Conservation (phyloP, 2,329 filamentous ascomycete species). For the Thielaviopsis populi region DNA sequence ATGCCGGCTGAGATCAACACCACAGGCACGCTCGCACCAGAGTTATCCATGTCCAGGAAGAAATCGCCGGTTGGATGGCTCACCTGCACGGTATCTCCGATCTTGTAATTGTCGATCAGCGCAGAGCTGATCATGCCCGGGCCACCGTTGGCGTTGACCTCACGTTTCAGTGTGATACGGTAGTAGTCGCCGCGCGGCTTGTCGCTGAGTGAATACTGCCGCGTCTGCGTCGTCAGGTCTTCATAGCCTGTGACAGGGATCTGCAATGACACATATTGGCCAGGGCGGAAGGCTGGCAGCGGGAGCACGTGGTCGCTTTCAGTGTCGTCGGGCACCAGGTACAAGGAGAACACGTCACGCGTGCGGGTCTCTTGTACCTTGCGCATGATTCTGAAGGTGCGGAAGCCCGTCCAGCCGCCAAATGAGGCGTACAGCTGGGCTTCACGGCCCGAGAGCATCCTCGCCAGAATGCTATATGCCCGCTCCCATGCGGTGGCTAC, state of each 20-base stretch:
- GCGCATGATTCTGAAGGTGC: constrained; percentile 39
- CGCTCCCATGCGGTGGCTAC: constrained; percentile 56
- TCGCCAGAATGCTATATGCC: constrained; percentile 56
- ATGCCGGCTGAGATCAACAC: constrained; percentile 55
- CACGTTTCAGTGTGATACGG: constrained; percentile 60
- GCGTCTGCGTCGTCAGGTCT: constrained; percentile 45
- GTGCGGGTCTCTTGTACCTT: constrained; percentile 43
- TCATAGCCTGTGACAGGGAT: constrained; percentile 36
- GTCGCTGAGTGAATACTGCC: constrained; percentile 64
- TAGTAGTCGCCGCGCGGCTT: constrained; percentile 39
- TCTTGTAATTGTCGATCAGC: constrained; percentile 33
- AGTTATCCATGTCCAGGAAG: constrained; percentile 37
- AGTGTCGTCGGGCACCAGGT: constrained; percentile 50
- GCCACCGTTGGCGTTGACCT: constrained; percentile 29
- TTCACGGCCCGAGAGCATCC: constrained; percentile 55
- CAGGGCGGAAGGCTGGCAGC: constrained; percentile 49
- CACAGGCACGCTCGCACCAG: constrained; percentile 33
- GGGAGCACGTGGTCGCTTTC: constrained; percentile 17
- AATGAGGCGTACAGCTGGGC: constrained; percentile 40
- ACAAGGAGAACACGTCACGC: constrained; percentile 49
- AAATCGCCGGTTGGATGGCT: constrained; percentile 46
- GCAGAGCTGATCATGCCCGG: constrained; percentile 39
- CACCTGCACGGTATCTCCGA: constrained; percentile 39
- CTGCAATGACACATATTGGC: constrained; percentile 58
- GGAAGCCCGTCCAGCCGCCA: constrained; percentile 32